Base-by-base conservation (phyloP, 257 asterid genomes). In the Handroanthus guayacan region DNA sequence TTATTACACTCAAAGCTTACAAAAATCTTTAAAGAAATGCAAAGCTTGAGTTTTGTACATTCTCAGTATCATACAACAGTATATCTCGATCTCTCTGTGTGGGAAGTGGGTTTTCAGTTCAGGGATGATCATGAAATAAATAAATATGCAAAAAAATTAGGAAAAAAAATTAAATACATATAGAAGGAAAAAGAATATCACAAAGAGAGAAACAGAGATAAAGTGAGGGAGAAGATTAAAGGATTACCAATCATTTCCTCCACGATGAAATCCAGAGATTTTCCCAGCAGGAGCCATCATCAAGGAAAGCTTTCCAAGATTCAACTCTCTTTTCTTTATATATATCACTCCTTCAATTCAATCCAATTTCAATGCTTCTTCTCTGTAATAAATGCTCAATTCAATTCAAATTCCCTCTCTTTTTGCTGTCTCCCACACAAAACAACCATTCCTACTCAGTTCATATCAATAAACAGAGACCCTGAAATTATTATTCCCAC, bases 211-310 rank as follows among this genome's bases (percentile, higher is more conserved):
- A 8, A 62, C 78, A 52, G 14, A 61, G 74, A 65, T 43, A 71
- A 66, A 34, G 51, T n/a, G 44, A 66, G 54, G 55, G 20, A 9
- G 50, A 8, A 25, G 31, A 25, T 25, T 25, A 1, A 25, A 67
- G 34, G 37, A 48, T 6, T 84, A 95, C 99, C 99, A 92, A 87
- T 89, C 90, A 83, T 89, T 82, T 85, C 93, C 99, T 79, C 92
- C 84, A 25, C 91, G 92, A 75, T 78, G 87, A 81, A 95, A 92
- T 18, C 84, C 89, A 77, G 96, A 69, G 71, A 75, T 79, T 85
- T 85, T 95, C 57, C 86, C 89, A 74, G 86, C 87, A 62, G 97
- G 89, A 82, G 97, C 95, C 98, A 95, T 89, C 79, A 76, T 39
- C 55, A 61, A 62, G 69, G 69, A 82, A 74, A 55, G 34, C 70